Evolutionary conservation across 2,329 filamentous ascomycete species (phyloP).

Genomic region (Berkeleyomyces basicola): DNA sequence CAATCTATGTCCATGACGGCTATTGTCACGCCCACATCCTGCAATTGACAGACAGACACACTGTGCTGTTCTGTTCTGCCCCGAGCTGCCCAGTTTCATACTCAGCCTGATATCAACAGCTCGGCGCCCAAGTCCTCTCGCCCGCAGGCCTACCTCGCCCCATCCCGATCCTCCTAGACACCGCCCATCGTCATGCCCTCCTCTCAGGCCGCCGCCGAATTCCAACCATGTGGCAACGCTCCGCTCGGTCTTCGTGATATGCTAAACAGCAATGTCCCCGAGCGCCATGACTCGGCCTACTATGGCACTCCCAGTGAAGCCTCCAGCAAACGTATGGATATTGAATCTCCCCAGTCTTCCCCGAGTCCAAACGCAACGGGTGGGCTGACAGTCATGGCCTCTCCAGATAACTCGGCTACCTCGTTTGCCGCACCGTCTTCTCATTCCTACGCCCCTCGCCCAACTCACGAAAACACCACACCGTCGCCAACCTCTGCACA

Average conservation of each 20-base stretch:
- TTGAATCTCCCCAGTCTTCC: slow-evolving; percentile 14
- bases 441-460: background rate
- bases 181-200: background rate
- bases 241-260: slow-evolving; percentile 12
- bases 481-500: slow-evolving; percentile 36
- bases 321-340: slow-evolving; percentile 14
- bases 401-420: slow-evolving; percentile 27
- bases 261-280: slow-evolving; percentile 7
- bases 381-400: slow-evolving; percentile 13
- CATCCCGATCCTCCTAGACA: background rate
- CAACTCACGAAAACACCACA: slow-evolving; percentile 12
- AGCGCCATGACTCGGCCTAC: slow-evolving; percentile 13
- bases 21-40: background rate
- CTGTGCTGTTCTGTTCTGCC: background rate
- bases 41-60: background rate
- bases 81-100: background rate
- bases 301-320: slow-evolving; percentile 13
- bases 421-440: slow-evolving; percentile 16
- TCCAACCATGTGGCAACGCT: slow-evolving; percentile 3
- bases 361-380: slow-evolving; percentile 11
- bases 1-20: background rate
- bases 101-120: background rate
- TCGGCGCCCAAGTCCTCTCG: too few relatives aligned
- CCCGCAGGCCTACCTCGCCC: background rate
- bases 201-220: background rate